Evolutionary conservation across 2,329 filamentous ascomycete species (phyloP).

Genomic region (Herpotrichia juniperi): DNA sequence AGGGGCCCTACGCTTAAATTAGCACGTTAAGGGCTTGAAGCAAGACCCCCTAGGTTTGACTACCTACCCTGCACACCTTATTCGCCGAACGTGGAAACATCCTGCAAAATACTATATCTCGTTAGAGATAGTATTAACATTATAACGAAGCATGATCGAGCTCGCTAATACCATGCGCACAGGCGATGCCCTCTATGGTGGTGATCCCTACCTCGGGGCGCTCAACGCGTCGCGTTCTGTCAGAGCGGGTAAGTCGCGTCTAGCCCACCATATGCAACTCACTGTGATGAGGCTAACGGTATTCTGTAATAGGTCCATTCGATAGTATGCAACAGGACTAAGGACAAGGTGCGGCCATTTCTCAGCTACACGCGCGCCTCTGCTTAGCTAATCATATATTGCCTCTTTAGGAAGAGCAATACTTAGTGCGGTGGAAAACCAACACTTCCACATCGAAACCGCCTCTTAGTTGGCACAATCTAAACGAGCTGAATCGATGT

Average conservation of each 20-base stretch:
- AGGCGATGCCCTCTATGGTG: conserved; percentile 35
- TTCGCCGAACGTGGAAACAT: background rate
- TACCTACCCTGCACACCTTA: background rate
- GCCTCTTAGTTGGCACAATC: conserved; percentile 51
- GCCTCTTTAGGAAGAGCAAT: conserved; percentile 47
- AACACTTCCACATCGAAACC: conserved; percentile 16
- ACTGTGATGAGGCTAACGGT: conserved; percentile 6
- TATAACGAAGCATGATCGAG: background rate
- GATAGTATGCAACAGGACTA: conserved; percentile 33
- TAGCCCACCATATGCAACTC: background rate
- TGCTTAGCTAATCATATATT: conserved; percentile 23
- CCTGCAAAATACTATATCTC: background rate
- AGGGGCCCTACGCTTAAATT: background rate
- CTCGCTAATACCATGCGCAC: conserved; percentile 13
- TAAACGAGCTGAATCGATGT: conserved; percentile 47
- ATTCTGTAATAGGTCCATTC: conserved; percentile 22
- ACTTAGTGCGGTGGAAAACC: conserved; percentile 49
- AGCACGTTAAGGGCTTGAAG: background rate
- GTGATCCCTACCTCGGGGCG: conserved; percentile 28
- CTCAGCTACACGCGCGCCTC: background rate
- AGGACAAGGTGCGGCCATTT: conserved; percentile 17
- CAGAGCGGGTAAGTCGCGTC: conserved; percentile 28
- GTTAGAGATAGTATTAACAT: background rate
- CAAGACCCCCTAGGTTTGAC: background rate
- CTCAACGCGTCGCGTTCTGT: conserved; percentile 23